A percentile compares a stretch with the other conserved stretches of the same genome.
phyloP scores from a whole-genome alignment of 805 yeast genomes.

The Blastobotrys terrestris region DNA sequence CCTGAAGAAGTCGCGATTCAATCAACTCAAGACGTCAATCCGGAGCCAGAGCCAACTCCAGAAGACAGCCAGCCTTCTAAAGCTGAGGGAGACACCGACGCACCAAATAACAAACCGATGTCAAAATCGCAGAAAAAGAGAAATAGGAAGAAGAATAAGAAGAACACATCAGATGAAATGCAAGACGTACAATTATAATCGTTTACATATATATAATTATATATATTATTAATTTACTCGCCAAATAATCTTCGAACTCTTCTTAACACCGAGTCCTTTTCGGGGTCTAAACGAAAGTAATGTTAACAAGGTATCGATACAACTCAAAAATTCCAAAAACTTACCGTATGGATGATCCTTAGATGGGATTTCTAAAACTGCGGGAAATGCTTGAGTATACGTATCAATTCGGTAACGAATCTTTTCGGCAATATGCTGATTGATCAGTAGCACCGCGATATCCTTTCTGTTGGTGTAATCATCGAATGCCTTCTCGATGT shows the following conservation, averaged over 20 bases:
- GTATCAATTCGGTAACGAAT: constrained; percentile 78
- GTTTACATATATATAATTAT: background rate
- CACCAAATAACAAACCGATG: constrained; percentile 4
- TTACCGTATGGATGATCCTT: constrained; percentile 88
- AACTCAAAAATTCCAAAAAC: no score
- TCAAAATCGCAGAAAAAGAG: constrained; percentile 2
- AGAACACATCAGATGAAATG: constrained; percentile 7
- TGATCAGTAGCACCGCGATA: constrained; percentile 86
- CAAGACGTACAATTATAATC: background rate
- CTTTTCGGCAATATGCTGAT: constrained; percentile 90
- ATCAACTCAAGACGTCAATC: background rate
- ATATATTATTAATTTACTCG: constrained; percentile 43
- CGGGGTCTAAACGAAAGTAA: constrained; percentile 64
- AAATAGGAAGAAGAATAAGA: constrained; percentile 8
- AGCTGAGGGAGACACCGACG: constrained; percentile 17
- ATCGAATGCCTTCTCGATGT: constrained; percentile 67
- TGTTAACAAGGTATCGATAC: no score
- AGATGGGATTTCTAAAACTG: constrained; percentile 92
- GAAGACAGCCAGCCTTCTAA: constrained; percentile 4
- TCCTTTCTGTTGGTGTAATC: constrained; percentile 78
- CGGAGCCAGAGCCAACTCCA: background rate
- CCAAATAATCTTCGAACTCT: constrained; percentile 94
- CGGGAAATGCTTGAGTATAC: constrained; percentile 89
- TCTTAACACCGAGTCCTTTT: constrained; percentile 90
- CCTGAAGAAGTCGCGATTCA: background rate